A percentile compares a stretch with the other conserved stretches of the same genome.
Conservation (phyloP, 2,329 filamentous ascomycete genomes). For the Domatiomyces globalis region DNA sequence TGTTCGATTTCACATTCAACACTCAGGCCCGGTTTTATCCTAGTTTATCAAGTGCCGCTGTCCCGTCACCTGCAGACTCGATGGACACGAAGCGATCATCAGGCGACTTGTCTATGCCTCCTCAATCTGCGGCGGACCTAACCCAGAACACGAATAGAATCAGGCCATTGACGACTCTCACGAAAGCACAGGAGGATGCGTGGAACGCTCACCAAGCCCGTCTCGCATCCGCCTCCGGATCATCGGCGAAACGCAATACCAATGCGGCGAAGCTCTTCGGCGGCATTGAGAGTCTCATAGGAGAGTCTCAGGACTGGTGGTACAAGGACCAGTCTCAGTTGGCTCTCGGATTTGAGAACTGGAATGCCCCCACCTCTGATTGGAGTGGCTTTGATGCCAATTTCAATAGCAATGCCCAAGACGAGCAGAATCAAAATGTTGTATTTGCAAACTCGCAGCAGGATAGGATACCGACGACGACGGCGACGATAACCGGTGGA, state of each 20-base stretch:
- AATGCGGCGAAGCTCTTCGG: slow-evolving; percentile 42
- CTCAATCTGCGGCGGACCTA: slow-evolving; percentile 18
- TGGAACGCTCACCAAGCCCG: slow-evolving; percentile 23
- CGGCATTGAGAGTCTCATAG: slow-evolving; percentile 45
- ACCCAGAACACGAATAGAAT: slow-evolving; percentile 8
- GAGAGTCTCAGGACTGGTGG: slow-evolving; percentile 53
- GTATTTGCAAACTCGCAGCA: background rate
- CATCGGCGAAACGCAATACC: slow-evolving; percentile 27
- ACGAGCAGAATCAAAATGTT: background rate
- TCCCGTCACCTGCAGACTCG: slow-evolving; percentile 9
- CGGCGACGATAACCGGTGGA: background rate
- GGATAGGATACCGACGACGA: background rate
- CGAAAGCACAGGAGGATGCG: slow-evolving; percentile 20
- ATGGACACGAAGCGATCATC: slow-evolving; percentile 13
- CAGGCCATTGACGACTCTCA: slow-evolving; percentile 13
- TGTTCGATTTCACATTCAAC: slow-evolving; percentile 11
- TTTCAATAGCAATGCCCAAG: background rate
- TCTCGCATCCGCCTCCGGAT: slow-evolving; percentile 12
- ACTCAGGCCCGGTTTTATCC: slow-evolving; percentile 17
- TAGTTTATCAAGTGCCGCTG: slow-evolving; percentile 7
- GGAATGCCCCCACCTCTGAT: slow-evolving; percentile 25
- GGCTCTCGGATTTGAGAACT: slow-evolving; percentile 49
- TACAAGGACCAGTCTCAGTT: slow-evolving; percentile 48
- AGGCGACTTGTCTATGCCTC: slow-evolving; percentile 16
- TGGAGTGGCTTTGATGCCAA: slow-evolving; percentile 12